phyloP scores from a whole-genome alignment of 179 eudicot genomes.

The Drosera spatulata region DNA sequence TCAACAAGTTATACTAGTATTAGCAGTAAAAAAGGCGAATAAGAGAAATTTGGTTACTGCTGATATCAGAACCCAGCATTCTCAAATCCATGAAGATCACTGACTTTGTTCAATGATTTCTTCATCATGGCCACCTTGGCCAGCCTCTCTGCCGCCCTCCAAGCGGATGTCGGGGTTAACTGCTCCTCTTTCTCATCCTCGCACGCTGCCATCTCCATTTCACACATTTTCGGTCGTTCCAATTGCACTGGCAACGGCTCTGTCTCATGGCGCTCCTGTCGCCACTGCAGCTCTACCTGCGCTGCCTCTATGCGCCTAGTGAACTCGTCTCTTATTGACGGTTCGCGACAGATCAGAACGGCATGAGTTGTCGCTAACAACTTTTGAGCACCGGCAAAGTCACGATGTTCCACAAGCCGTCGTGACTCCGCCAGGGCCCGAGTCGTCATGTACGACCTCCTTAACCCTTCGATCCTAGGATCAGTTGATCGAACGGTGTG shows the following conservation, averaged over 20 bases:
- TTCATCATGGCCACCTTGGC: conserved; percentile 80
- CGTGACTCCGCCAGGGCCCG: conserved; percentile 79
- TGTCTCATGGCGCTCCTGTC: conserved; percentile 21
- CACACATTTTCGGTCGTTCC: conserved; percentile 9
- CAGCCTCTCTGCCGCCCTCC: conserved; percentile 81
- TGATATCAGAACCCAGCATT: conserved; percentile 54
- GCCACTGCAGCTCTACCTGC: conserved; percentile 41
- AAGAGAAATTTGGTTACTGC: too few species aligned
- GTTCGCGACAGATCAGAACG: conserved; percentile 43
- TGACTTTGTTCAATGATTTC: conserved; percentile 62
- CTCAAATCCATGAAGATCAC: conserved; percentile 92
- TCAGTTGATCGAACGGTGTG: conserved; percentile 42
- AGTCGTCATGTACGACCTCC: conserved; percentile 48
- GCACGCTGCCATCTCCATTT: conserved; percentile 9
- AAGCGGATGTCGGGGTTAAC: conserved; percentile 77
- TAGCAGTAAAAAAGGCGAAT: too few species aligned
- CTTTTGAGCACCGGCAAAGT: conserved; percentile 48
- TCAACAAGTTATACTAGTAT: too few species aligned
- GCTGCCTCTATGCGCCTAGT: conserved; percentile 46
- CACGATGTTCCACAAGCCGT: conserved; percentile 45
- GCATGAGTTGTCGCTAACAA: conserved; percentile 48
- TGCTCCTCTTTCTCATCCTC: conserved; percentile 65
- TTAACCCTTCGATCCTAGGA: conserved; percentile 55
- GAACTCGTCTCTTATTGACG: conserved; percentile 34
- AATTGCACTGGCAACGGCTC: conserved; percentile 8